phyloP scores from a whole-genome alignment of 1,139 yeast genomes.

The Yamadazyma kanchanaburiensis region DNA sequence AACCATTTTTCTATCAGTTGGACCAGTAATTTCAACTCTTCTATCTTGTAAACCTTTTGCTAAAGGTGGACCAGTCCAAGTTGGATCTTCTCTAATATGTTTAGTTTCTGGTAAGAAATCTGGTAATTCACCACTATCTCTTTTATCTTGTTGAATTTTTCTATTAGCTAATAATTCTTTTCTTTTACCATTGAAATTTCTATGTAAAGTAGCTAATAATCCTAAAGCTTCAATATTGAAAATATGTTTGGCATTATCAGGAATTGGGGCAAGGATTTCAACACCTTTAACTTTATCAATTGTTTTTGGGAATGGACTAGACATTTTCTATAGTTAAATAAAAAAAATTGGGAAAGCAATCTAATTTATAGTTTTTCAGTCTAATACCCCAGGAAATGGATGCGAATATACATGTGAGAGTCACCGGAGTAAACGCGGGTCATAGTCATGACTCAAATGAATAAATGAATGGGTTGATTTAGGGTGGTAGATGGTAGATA shows the following conservation, averaged over 20 bases:
- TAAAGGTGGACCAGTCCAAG: conserved; percentile 78
- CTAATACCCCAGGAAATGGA: conserved; percentile 13
- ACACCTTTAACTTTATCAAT: conserved; percentile 59
- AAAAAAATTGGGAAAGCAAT: conserved; percentile 15
- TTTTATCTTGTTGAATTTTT: conserved; percentile 52
- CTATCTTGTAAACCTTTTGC: conserved; percentile 77
- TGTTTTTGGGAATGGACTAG: conserved; percentile 52
- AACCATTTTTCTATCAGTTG: conserved; percentile 88
- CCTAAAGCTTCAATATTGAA: conserved; percentile 68
- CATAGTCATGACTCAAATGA: too few relatives aligned
- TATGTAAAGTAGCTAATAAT: conserved; percentile 70
- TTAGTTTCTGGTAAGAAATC: conserved; percentile 72
- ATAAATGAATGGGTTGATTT: too few relatives aligned
- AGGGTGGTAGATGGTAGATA: too few relatives aligned
- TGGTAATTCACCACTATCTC: conserved; percentile 69
- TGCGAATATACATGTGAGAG: too few relatives aligned
- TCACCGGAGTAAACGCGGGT: too few relatives aligned
- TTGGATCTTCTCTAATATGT: conserved; percentile 65
- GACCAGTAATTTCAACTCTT: conserved; percentile 86
- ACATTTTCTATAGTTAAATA: conserved; percentile 21
- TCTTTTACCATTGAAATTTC: conserved; percentile 64
- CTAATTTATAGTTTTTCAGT: conserved; percentile 15
- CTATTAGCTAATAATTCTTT: conserved; percentile 59
- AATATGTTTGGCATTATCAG: conserved; percentile 57
- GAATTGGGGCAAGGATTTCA: conserved; percentile 61